Conservation (phyloP, 768 basidiomycete genomes). For the Boletus insuetus region DNA sequence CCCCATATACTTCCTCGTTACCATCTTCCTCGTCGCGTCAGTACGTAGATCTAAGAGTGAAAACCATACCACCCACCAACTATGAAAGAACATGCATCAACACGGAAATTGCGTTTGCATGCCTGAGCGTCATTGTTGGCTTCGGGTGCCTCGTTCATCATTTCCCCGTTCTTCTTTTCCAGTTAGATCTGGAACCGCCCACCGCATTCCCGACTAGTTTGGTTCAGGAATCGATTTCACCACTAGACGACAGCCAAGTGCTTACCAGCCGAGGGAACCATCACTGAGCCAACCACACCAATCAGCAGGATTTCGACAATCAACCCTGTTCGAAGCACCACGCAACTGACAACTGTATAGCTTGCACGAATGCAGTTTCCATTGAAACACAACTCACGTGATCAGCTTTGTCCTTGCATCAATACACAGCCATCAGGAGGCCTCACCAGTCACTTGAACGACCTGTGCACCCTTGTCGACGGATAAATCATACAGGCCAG, state of each 20-base stretch:
- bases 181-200: conserved; percentile 25
- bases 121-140: conserved; percentile 17
- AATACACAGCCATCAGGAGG: too few relatives aligned
- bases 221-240: neutral
- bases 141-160: neutral
- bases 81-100: conserved; percentile 9
- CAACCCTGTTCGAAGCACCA: conserved; percentile 16
- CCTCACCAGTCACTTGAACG: too few relatives aligned
- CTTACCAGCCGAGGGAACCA: conserved; percentile 25
- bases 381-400: conserved; percentile 19
- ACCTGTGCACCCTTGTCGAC: conserved; percentile 24
- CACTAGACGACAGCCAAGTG: neutral
- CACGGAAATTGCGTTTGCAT: conserved; percentile 26
- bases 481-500: conserved; percentile 19
- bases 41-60: neutral
- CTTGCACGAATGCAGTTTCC: conserved; percentile 12
- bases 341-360: conserved; percentile 21
- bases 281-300: conserved; percentile 24
- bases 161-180: conserved; percentile 15
- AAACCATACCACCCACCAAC: conserved; percentile 7
- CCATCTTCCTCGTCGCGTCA: conserved; percentile 41
- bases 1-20: conserved; percentile 56
- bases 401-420: too few relatives aligned
- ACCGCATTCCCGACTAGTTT: conserved; percentile 16
- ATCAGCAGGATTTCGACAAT: conserved; percentile 6